Evolutionary conservation across 768 basidiomycete species (phyloP), one percentile per base, ranked within the genome.

Genomic region (Lactifluus echinatus): DNA sequence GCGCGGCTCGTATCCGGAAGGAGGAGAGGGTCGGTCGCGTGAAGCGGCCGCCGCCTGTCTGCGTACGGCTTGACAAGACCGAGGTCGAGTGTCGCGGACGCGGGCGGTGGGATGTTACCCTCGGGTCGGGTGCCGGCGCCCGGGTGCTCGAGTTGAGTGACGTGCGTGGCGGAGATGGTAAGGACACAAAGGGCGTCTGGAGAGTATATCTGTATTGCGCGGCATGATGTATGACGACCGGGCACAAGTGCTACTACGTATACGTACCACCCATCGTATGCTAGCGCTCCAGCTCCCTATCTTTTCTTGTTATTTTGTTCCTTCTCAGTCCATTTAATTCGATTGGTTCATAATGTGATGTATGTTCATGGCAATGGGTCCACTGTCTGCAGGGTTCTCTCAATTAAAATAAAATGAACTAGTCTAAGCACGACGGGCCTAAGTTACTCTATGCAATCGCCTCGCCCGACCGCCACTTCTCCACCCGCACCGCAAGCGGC

Each of bases 121-220:
- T 89, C 17, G 74, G 79, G 1, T 66, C 73, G 4, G 89, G 89
- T 14, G 64, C 73, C 4, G 87, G 55, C 1, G 31, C 61, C 3
- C 62, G 80, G 63, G 70, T 81, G 17, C 67, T 92, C 28, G 89
- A 91, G 68, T 71, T 92, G 24, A 87, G 88, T 33, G 85, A 63
- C 14, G 34, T 10, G 28, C 53, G 53, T 14, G 19, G 10, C 0
- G 57, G 57, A 14, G 53, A 44, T 26, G 10, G 19, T n/a, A 46
- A 46, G 39, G 50, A 39, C 46, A 29, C 45, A 23, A 47, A 59
- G 53, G 48, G 48, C n/a, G 53, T 53, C 34, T 58, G 56, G 60
- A 46, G 51, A 45, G 59, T 60, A 37, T 60, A 60, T 40, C 31
- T 60, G 10, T 23, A 56, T 12, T 46, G 50, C 49, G 26, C 50